A percentile compares a stretch with the other conserved stretches of the same genome.
phyloP scores from a whole-genome alignment of 1,284 basidiomycete genomes.

The Rhodotorula sp. region DNA sequence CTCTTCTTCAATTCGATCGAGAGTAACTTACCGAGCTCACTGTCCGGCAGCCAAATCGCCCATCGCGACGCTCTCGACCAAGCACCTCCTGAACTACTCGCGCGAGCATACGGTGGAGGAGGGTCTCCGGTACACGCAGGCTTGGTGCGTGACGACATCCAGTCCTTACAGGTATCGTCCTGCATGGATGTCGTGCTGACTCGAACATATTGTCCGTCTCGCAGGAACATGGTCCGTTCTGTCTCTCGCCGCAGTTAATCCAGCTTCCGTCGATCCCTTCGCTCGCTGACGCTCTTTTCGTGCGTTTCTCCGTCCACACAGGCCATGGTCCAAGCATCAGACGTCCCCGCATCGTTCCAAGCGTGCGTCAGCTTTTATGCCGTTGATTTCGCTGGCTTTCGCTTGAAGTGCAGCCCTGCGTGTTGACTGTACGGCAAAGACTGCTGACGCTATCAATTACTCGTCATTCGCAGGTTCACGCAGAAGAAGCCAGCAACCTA shows the following conservation, averaged over 20 bases:
- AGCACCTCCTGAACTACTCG: constrained; percentile 61
- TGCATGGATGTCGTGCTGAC: background rate
- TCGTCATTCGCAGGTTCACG: no score
- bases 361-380: constrained; percentile 27
- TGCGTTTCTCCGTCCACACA: background rate
- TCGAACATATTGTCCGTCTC: background rate
- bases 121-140: constrained; percentile 48
- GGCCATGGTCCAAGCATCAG: constrained; percentile 36
- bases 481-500: no score
- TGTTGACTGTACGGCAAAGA: no score
- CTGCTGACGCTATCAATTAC: no score
- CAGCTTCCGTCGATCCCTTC: no score
- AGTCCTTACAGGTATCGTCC: no score
- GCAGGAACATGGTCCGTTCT: constrained; percentile 38
- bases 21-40: background rate
- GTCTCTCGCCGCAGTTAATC: background rate
- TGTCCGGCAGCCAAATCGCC: constrained; percentile 63
- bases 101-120: constrained; percentile 63
- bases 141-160: constrained; percentile 19
- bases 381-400: no score
- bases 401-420: no score
- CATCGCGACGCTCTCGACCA: constrained; percentile 76
- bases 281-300: background rate
- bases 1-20: no score
- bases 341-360: constrained; percentile 29